phyloP scores from a whole-genome alignment of 805 yeast species.

The Barnettozyma botsteinii region DNA sequence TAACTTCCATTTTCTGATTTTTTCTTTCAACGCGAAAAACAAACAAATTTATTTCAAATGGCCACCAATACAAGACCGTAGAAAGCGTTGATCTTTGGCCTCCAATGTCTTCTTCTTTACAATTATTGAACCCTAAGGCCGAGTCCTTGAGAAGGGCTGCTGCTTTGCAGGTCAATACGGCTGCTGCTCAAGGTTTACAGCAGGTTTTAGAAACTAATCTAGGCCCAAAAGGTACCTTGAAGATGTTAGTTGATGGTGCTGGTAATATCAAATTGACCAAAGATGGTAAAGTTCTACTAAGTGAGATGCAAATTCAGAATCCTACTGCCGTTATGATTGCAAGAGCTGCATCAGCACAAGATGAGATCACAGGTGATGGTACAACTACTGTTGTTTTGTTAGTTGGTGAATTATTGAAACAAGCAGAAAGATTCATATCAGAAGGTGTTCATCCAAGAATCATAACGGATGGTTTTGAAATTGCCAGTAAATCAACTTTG shows the following conservation, averaged over 20 bases:
- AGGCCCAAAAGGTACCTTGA: conserved; percentile 96
- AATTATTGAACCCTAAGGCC: conserved; percentile 92
- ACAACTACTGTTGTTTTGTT: conserved; percentile 92
- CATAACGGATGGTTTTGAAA: conserved; percentile 90
- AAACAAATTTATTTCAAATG: neutral
- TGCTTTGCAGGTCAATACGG: conserved; percentile 89
- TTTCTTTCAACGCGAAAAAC: conserved; percentile 2
- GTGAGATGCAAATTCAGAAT: conserved; percentile 95
- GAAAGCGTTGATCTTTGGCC: neutral
- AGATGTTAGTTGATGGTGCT: conserved; percentile 95
- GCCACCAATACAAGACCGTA: neutral
- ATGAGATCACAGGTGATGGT: conserved; percentile 99
- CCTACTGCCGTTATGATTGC: conserved; percentile 91
- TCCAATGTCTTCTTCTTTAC: conserved; percentile 59
- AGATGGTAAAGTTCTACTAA: conserved; percentile 89
- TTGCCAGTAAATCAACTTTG: conserved; percentile 73
- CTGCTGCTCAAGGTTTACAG: conserved; percentile 96
- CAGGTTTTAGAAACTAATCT: conserved; percentile 84
- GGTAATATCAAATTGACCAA: conserved; percentile 94
- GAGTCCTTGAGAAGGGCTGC: conserved; percentile 94
- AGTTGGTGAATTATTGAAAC: conserved; percentile 91
- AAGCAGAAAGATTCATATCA: conserved; percentile 83
- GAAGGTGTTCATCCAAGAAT: conserved; percentile 97
- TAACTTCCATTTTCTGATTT: neutral
- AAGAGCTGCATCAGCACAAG: conserved; percentile 97